Conservation (phyloP, 495 filamentous ascomycete species). For the Talaromyces wortmannii region DNA sequence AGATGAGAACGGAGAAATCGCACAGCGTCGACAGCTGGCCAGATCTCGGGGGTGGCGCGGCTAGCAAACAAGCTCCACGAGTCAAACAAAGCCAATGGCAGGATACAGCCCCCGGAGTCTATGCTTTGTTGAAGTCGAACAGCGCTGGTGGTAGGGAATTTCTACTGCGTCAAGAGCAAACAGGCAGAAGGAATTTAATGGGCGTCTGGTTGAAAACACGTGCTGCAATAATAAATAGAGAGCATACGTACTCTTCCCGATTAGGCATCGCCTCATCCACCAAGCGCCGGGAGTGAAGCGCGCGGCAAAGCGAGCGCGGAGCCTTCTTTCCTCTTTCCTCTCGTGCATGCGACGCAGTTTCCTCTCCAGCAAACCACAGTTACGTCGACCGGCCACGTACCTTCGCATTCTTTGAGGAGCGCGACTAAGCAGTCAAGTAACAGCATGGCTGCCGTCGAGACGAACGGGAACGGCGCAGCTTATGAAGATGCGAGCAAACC, state of each 20-base stretch:
- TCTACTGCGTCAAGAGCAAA: too few species aligned
- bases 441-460: slow-evolving; percentile 46
- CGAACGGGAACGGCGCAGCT: slow-evolving; percentile 49
- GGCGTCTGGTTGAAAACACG: too few species aligned
- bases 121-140: not conserved
- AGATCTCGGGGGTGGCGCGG: slow-evolving; percentile 1
- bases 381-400: not conserved
- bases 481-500: slow-evolving; percentile 60
- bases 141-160: not conserved
- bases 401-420: not conserved
- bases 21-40: slow-evolving; percentile 5
- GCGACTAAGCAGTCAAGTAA: not conserved
- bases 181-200: too few species aligned
- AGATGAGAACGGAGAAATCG: slow-evolving; percentile 4
- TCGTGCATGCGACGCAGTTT: not conserved
- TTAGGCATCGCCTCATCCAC: not conserved
- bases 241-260: not conserved
- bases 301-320: not conserved
- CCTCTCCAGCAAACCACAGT: too few species aligned
- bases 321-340: not conserved
- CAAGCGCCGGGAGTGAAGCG: not conserved
- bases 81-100: not conserved
- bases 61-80: slow-evolving; percentile 2
- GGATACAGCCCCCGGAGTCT: not conserved
- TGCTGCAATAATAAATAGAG: too few species aligned